These are phyloP conservation scores for Torulaspora delbrueckii DNA, from an alignment of 805 yeast species.

Conservation along the genomic window DNA sequence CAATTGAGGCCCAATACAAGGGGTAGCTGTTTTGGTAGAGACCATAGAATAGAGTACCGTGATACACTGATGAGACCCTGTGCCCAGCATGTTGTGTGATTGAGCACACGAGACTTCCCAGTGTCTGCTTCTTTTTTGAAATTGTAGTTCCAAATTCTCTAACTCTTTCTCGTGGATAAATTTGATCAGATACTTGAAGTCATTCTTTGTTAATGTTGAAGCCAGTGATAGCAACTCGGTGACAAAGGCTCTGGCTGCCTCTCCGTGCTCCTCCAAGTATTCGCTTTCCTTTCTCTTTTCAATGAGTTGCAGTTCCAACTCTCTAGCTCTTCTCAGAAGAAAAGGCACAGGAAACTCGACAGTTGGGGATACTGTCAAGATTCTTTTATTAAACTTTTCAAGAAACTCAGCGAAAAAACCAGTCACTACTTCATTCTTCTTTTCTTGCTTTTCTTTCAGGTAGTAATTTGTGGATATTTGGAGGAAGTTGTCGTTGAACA, in stretches of 20 bases:
- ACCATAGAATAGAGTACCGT: conserved; percentile 77
- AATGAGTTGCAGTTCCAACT: conserved; percentile 41
- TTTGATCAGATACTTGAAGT: conserved; percentile 31
- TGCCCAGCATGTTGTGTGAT: conserved; percentile 57
- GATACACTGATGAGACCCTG: conserved; percentile 72
- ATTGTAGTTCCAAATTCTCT: conserved; percentile 30
- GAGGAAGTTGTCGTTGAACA: conserved; percentile 65
- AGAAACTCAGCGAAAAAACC: conserved; percentile 40
- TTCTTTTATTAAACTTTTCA: conserved; percentile 42
- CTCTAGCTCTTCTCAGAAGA: conserved; percentile 50
- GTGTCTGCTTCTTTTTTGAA: conserved; percentile 42
- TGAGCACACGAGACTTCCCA: conserved; percentile 61
- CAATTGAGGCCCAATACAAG: conserved; percentile 88
- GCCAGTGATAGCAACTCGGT: conserved; percentile 23
- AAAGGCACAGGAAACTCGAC: conserved; percentile 70
- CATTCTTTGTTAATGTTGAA: conserved; percentile 33
- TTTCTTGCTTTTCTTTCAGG: conserved; percentile 19
- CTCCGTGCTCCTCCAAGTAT: conserved; percentile 1
- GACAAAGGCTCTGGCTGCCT: conserved; percentile 11
- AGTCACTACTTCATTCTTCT: conserved; percentile 13
- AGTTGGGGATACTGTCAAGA: conserved; percentile 80
- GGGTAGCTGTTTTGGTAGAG: conserved; percentile 77
- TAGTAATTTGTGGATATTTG: conserved; percentile 42
- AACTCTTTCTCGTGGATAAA: conserved; percentile 34
- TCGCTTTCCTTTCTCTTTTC: conserved; percentile 26